Evolutionary conservation across 306 rosid genomes (phyloP).

Genomic region (Hippophae gyantsensis): DNA sequence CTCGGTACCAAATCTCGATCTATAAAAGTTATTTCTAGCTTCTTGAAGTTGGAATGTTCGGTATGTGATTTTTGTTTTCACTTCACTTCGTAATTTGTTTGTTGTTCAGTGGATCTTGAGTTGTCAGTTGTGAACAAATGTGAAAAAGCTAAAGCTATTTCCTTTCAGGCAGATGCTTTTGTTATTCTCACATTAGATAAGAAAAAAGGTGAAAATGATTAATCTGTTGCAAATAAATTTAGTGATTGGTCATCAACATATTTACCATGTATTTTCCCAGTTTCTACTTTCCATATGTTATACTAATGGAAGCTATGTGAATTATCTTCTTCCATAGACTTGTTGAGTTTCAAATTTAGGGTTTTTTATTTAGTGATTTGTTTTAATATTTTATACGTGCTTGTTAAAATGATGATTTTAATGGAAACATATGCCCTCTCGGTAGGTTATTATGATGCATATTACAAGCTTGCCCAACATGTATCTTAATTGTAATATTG

Average conservation of each 20-base stretch:
- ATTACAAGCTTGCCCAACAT: constrained; percentile 98
- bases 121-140: too few relatives aligned
- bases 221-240: neutral
- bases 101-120: too few relatives aligned
- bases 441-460: constrained; percentile 97
- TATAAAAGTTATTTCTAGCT: too few relatives aligned
- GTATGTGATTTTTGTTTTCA: too few relatives aligned
- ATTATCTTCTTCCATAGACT: neutral
- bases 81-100: too few relatives aligned
- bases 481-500: constrained; percentile 28
- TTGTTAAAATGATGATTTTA: constrained; percentile 96
- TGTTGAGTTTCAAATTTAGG: neutral
- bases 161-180: too few relatives aligned
- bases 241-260: constrained; percentile 1
- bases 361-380: neutral
- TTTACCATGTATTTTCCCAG: neutral
- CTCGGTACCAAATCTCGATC: too few relatives aligned
- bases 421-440: constrained; percentile 94
- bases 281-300: neutral
- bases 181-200: too few relatives aligned
- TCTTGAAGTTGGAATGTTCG: too few relatives aligned
- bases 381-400: constrained; percentile 13
- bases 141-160: too few relatives aligned
- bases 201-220: too few relatives aligned
- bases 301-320: neutral